Percentiles rank a stretch among this genome's conserved stretches.
These are phyloP conservation scores for Polyporus arcularius DNA, from an alignment of 768 basidiomycete species.

Conservation along the genomic window DNA sequence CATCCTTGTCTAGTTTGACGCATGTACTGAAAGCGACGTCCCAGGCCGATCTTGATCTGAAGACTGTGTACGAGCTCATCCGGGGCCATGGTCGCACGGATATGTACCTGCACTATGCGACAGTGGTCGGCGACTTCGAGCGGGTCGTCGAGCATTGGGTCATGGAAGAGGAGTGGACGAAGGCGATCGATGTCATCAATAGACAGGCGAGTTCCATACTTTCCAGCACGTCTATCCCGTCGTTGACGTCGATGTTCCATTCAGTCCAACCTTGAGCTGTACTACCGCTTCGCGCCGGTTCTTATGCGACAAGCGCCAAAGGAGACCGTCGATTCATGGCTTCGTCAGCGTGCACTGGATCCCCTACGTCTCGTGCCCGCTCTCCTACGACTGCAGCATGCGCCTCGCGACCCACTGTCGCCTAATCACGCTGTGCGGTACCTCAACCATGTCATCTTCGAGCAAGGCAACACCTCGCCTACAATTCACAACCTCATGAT, in stretches of 20 bases:
- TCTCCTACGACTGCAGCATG: constrained; percentile 76
- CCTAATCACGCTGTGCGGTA: constrained; percentile 90
- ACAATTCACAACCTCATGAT: constrained; percentile 94
- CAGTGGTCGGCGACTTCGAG: constrained; percentile 74
- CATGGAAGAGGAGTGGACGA: constrained; percentile 87
- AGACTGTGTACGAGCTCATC: constrained; percentile 90
- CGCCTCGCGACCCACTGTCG: constrained; percentile 67
- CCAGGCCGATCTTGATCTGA: constrained; percentile 82
- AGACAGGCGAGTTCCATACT: constrained; percentile 62
- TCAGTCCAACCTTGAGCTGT: constrained; percentile 82
- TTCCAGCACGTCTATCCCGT: neutral
- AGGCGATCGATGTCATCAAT: constrained; percentile 88
- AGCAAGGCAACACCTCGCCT: constrained; percentile 75
- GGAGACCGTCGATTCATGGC: constrained; percentile 91
- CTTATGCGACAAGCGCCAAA: constrained; percentile 86
- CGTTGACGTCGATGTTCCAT: constrained; percentile 4
- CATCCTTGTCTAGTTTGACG: neutral
- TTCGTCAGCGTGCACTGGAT: constrained; percentile 78
- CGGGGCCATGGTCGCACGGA: constrained; percentile 92
- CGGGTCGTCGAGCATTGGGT: constrained; percentile 93
- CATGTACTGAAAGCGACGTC: neutral
- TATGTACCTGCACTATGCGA: constrained; percentile 89
- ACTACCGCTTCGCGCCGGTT: constrained; percentile 90
- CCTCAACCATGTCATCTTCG: constrained; percentile 81
- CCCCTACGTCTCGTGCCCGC: constrained; percentile 88